Evolutionary conservation across 2,329 filamentous ascomycete genomes (phyloP).

Genomic region (Phaeosphaeria sp.): DNA sequence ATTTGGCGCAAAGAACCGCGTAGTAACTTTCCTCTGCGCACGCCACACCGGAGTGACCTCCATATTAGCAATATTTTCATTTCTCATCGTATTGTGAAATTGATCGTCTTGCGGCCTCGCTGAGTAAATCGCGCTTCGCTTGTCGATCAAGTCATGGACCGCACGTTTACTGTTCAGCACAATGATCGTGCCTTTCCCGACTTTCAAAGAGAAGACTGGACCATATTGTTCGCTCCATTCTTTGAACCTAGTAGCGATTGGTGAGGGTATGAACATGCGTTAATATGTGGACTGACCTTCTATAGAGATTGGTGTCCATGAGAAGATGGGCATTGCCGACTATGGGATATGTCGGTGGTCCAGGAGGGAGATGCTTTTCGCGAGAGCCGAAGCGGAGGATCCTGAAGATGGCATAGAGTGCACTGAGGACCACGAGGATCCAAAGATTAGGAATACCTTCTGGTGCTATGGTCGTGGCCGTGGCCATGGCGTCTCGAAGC

Average conservation of each 20-base stretch:
- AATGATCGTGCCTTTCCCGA: slow-evolving; percentile 26
- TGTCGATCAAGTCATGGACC: slow-evolving; percentile 26
- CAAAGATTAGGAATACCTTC: slow-evolving; percentile 12
- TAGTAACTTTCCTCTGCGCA: slow-evolving; percentile 26
- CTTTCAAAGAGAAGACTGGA: slow-evolving; percentile 24
- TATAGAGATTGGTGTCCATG: slow-evolving; percentile 22
- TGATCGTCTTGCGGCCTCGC: slow-evolving; percentile 20
- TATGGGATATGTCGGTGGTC: slow-evolving; percentile 35
- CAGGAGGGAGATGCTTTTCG: slow-evolving; percentile 34
- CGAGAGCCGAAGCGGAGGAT: slow-evolving; percentile 28
- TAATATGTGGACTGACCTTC: slow-evolving; percentile 15
- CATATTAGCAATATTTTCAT: slow-evolving; percentile 29
- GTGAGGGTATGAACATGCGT: slow-evolving; percentile 5
- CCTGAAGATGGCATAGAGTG: slow-evolving; percentile 19
- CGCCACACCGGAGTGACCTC: slow-evolving; percentile 25
- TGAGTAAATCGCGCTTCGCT: slow-evolving; percentile 23
- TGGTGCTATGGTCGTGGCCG: no score
- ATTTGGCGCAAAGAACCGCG: slow-evolving; percentile 24
- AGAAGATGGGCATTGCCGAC: slow-evolving; percentile 33
- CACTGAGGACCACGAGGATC: slow-evolving; percentile 5
- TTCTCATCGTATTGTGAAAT: slow-evolving; percentile 12
- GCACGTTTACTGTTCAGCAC: slow-evolving; percentile 23
- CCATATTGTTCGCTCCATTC: slow-evolving; percentile 31
- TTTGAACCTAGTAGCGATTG: slow-evolving; percentile 19
- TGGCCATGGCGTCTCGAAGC: neutral